These are phyloP conservation scores for Eucalyptus albens DNA, from an alignment of 345 rosid genomes.

Conservation along the genomic window DNA sequence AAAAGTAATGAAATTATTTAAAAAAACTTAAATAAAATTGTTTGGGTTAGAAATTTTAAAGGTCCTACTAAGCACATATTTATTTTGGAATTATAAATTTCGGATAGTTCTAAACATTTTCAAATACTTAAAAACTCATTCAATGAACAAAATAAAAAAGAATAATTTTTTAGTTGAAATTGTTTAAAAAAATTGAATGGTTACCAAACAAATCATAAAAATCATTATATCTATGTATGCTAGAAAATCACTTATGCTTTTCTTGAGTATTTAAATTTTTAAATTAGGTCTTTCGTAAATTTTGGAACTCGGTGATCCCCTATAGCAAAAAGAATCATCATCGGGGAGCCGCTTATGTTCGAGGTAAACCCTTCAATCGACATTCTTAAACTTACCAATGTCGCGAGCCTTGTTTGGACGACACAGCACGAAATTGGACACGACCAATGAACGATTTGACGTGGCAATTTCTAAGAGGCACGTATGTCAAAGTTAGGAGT, in stretches of 20 bases:
- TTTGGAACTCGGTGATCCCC: background rate
- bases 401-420: background rate
- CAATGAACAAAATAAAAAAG: no score
- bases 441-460: background rate
- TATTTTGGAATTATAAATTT: no score
- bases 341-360: background rate
- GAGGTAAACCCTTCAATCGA: background rate
- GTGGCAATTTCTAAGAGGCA: background rate
- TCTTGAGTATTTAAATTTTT: accelerated
- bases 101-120: accelerated
- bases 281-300: accelerated
- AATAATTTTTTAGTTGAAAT: accelerated
- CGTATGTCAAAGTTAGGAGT: background rate
- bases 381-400: background rate
- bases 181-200: accelerated
- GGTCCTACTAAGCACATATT: no score
- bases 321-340: background rate
- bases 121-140: accelerated
- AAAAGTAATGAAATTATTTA: no score
- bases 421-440: background rate
- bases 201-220: no score
- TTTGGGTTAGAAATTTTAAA: no score
- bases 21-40: no score
- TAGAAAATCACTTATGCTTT: background rate
- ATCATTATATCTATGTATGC: accelerated